Evolutionary conservation across 2,329 filamentous ascomycete genomes (phyloP).

Genomic region (Rhynchosporium secalis): DNA sequence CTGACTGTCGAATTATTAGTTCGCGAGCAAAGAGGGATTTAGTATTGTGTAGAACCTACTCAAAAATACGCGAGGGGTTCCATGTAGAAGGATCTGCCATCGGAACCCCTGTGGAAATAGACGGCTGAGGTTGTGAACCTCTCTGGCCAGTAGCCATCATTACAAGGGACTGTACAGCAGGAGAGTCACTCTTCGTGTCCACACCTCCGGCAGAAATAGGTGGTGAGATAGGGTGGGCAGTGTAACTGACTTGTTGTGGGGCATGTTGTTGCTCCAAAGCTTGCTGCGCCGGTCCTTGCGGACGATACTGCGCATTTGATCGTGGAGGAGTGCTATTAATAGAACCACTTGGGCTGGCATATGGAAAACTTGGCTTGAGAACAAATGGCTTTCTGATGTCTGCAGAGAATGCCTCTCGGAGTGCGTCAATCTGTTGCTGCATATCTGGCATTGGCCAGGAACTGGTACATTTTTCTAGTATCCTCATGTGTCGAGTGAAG

Average conservation of each 20-base stretch:
- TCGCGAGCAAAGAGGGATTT: not conserved
- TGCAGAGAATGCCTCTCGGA: constrained; percentile 88
- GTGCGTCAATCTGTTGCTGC: constrained; percentile 83
- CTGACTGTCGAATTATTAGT: constrained; percentile 59
- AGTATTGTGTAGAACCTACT: constrained; percentile 57
- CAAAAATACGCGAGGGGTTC: constrained; percentile 88
- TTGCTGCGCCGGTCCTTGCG: constrained; percentile 41
- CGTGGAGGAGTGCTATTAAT: constrained; percentile 33
- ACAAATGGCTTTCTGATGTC: constrained; percentile 84
- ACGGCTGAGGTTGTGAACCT: constrained; percentile 52
- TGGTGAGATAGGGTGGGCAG: constrained; percentile 73
- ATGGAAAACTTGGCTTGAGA: constrained; percentile 83
- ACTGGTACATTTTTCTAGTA: constrained; percentile 80
- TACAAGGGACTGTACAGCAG: constrained; percentile 68
- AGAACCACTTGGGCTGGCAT: constrained; percentile 64
- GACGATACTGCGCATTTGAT: constrained; percentile 34
- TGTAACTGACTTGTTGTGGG: constrained; percentile 66
- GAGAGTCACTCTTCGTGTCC: constrained; percentile 76
- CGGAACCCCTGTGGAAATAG: constrained; percentile 55
- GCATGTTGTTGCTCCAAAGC: constrained; percentile 52
- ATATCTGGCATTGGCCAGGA: constrained; percentile 89
- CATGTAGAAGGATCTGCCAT: constrained; percentile 67
- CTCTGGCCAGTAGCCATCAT: constrained; percentile 62
- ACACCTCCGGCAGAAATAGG: constrained; percentile 72
- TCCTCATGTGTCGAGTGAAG: constrained; percentile 91